Percentiles rank a stretch among this genome's conserved stretches.
phyloP scores from a whole-genome alignment of 345 rosid species.

The Populus pruinosa region DNA sequence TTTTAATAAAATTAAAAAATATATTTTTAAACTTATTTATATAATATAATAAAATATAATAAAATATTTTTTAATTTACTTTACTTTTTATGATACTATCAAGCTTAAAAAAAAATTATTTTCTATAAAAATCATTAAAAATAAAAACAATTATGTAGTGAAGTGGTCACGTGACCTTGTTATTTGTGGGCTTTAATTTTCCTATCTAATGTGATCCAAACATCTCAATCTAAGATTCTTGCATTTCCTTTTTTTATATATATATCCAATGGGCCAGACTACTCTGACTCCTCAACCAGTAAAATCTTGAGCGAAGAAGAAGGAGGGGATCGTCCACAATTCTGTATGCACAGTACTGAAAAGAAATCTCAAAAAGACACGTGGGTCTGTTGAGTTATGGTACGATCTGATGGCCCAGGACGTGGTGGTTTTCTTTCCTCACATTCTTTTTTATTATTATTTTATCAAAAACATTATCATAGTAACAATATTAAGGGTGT shows the following conservation, averaged over 20 bases:
- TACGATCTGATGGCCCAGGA: neutral
- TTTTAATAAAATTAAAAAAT: no score
- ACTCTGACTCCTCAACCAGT: neutral
- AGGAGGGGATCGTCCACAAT: neutral
- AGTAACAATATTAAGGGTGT: no score
- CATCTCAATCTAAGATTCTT: neutral
- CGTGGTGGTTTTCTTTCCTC: no score
- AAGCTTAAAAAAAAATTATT: no score
- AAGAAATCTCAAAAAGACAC: neutral
- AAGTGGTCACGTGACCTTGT: no score
- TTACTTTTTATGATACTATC: rapidly evolving
- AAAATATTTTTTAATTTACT: no score
- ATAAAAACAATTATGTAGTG: no score
- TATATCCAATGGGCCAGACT: neutral
- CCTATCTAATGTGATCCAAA: neutral
- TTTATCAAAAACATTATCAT: no score
- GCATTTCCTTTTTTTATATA: neutral
- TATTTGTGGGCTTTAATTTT: neutral
- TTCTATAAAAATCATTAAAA: no score
- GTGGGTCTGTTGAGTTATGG: neutral
- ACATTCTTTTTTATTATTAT: no score
- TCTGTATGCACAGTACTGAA: neutral
- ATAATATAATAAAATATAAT: no score
- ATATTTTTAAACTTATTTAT: no score
- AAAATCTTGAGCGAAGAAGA: neutral